These are phyloP conservation scores for Canavalia ensiformis DNA, from an alignment of 306 rosid species.

Conservation along the genomic window DNA sequence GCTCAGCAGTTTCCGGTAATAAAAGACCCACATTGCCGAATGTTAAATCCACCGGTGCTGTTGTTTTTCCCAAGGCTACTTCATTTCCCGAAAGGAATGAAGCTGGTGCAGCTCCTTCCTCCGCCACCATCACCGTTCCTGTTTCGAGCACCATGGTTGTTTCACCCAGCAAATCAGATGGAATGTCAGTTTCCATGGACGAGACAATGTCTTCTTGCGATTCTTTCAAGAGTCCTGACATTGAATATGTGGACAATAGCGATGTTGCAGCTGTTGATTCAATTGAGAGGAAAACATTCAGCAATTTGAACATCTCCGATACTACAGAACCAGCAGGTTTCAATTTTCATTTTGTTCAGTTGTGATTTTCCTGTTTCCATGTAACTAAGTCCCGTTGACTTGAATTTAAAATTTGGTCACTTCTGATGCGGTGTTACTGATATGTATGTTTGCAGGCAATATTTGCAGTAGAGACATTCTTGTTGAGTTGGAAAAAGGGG, in stretches of 20 bases:
- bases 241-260: slow-evolving; percentile 82
- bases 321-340: slow-evolving; percentile 63
- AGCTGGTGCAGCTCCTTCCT: slow-evolving; percentile 38
- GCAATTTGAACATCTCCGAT: slow-evolving; percentile 76
- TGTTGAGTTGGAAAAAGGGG: slow-evolving; percentile 67
- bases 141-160: slow-evolving; percentile 64
- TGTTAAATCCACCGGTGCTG: slow-evolving; percentile 54
- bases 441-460: slow-evolving; percentile 57
- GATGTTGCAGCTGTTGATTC: slow-evolving; percentile 73
- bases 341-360: not conserved
- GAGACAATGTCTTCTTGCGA: slow-evolving; percentile 90
- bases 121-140: slow-evolving; percentile 44
- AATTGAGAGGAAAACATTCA: slow-evolving; percentile 75
- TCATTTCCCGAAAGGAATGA: slow-evolving; percentile 51
- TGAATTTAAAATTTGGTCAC: not conserved
- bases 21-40: slow-evolving; percentile 45
- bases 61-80: slow-evolving; percentile 58
- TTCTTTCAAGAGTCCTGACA: slow-evolving; percentile 86
- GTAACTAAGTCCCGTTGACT: not conserved
- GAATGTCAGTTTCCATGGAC: slow-evolving; percentile 77
- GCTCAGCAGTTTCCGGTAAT: slow-evolving; percentile 42
- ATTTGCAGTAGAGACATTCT: slow-evolving; percentile 73
- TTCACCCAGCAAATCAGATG: slow-evolving; percentile 89
- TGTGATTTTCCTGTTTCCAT: not conserved
- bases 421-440: slow-evolving; percentile 6